These are phyloP conservation scores for Aspergillus sojae DNA, from an alignment of 2,329 filamentous ascomycete genomes.

Conservation along the genomic window DNA sequence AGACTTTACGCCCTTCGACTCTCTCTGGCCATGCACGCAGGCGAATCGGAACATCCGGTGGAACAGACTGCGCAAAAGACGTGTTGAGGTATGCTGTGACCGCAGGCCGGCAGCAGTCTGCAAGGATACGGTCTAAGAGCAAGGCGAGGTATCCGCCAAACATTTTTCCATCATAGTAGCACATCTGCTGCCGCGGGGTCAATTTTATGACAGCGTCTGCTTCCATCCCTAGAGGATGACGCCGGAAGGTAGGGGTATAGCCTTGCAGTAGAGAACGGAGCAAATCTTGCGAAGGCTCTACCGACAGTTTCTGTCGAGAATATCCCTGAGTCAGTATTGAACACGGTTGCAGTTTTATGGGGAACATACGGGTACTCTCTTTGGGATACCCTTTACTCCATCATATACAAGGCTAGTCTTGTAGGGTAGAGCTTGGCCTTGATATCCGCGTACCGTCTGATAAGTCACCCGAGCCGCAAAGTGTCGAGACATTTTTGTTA, in stretches of 20 bases:
- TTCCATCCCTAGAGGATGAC: background rate
- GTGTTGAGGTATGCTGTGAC: background rate
- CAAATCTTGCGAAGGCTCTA: background rate
- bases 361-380: background rate
- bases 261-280: background rate
- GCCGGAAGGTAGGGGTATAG: background rate
- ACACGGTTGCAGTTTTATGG: background rate
- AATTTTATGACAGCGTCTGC: background rate
- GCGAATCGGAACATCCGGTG: background rate
- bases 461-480: background rate
- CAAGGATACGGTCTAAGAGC: conserved; percentile 1
- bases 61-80: conserved; percentile 1
- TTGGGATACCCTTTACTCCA: background rate
- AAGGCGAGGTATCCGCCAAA: conserved; percentile 1
- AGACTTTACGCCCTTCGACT: conserved; percentile 1
- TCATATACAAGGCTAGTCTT: background rate
- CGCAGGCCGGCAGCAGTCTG: background rate
- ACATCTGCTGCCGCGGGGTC: background rate
- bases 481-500: background rate
- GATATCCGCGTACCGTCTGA: background rate
- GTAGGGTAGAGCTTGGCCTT: background rate
- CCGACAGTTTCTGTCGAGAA: background rate
- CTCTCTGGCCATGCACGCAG: background rate
- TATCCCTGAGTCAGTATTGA: background rate
- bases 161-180: conserved; percentile 1